phyloP scores from a whole-genome alignment of 2,329 filamentous ascomycete genomes.

The Neofusicoccum kwambonambiense region DNA sequence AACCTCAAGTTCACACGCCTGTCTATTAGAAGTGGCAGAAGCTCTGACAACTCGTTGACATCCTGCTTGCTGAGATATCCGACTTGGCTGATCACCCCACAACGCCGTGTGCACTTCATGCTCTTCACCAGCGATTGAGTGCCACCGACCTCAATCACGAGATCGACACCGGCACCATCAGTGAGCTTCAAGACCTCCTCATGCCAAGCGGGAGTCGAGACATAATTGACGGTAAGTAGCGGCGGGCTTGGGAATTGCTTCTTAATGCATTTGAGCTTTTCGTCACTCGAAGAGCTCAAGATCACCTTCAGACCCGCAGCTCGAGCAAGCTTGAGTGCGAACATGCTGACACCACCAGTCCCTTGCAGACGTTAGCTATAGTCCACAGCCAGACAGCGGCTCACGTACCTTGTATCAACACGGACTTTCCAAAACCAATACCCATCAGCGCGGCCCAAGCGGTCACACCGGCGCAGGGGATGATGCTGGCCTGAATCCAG shows the following conservation, averaged over 20 bases:
- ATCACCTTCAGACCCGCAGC: not conserved
- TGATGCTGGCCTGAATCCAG: not conserved
- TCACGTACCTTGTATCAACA: conserved; percentile 17
- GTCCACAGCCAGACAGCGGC: too few species aligned
- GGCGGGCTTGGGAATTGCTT: not conserved
- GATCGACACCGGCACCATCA: conserved; percentile 41
- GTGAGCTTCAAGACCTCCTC: conserved; percentile 4
- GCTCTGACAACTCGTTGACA: not conserved
- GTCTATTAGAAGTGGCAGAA: not conserved
- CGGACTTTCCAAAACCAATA: not conserved
- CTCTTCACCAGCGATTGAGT: not conserved
- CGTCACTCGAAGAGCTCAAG: not conserved
- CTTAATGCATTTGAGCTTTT: not conserved
- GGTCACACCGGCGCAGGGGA: not conserved
- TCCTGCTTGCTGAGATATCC: conserved; percentile 3
- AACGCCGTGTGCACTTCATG: not conserved
- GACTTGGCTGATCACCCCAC: not conserved
- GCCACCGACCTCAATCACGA: conserved; percentile 43
- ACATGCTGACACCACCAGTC: not conserved
- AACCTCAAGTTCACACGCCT: not conserved
- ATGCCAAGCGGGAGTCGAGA: conserved; percentile 45
- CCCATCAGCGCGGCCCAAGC: not conserved
- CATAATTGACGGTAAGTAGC: conserved; percentile 48
- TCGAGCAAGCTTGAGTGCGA: not conserved
- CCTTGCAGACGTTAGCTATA: not conserved